Conservation (phyloP, 1,284 basidiomycete genomes). For the Peniophora sp. region DNA sequence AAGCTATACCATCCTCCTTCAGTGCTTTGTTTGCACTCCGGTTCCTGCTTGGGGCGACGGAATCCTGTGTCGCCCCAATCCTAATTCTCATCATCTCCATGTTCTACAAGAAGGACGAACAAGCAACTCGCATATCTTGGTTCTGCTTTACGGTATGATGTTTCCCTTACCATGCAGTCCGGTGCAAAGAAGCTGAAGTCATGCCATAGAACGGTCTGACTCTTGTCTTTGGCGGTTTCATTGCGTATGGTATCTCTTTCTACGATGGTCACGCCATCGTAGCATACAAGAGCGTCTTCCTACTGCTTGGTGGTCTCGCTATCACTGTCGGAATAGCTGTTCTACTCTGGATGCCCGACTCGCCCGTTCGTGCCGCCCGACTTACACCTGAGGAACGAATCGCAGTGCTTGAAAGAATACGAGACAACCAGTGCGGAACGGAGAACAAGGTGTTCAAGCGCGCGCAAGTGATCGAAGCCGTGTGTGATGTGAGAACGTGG, state of each 20-base stretch:
- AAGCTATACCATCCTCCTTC: conserved; percentile 49
- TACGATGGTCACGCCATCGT: conserved; percentile 37
- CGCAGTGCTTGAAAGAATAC: conserved; percentile 57
- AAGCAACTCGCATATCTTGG: conserved; percentile 55
- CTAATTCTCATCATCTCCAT: conserved; percentile 58
- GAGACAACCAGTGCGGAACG: conserved; percentile 58
- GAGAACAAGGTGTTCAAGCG: conserved; percentile 55
- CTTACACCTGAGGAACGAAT: conserved; percentile 54
- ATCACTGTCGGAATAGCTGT: conserved; percentile 51
- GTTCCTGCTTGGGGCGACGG: conserved; percentile 59
- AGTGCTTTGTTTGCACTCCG: conserved; percentile 55
- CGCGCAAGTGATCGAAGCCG: conserved; percentile 51
- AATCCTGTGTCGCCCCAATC: conserved; percentile 55
- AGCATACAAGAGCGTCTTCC: conserved; percentile 56
- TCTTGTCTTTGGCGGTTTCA: conserved; percentile 26
- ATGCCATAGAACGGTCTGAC: background rate
- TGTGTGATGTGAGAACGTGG: conserved; percentile 57
- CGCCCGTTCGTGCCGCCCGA: conserved; percentile 52
- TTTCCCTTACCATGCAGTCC: conserved; percentile 27
- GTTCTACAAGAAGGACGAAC: conserved; percentile 67
- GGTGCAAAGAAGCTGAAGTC: conserved; percentile 18
- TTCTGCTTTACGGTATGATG: conserved; percentile 59
- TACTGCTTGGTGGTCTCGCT: conserved; percentile 53
- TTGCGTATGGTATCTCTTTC: conserved; percentile 34
- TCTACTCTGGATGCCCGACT: conserved; percentile 57